Evolutionary conservation across 768 basidiomycete genomes (phyloP), one percentile per base, ranked within the genome.

Genomic region (Macrolepiota dolichaula): DNA sequence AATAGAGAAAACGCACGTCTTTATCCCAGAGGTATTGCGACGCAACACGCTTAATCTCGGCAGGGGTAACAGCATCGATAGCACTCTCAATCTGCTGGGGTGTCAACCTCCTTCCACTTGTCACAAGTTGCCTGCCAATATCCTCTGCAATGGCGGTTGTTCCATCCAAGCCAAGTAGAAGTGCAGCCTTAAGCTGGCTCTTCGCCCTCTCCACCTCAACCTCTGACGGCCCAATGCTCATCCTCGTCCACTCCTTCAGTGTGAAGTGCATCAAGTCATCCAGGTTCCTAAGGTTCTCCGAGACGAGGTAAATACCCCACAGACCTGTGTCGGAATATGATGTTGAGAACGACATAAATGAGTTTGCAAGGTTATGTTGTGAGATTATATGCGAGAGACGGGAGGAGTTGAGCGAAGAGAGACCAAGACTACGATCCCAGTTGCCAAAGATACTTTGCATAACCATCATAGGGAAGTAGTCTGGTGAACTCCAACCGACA

Each of bases 381-480:
- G 94, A 92, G 69, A 98, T 83, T 74, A 94, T 90, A 74, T 96
- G 91, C 25, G 91, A 92, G 57, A 99, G 88, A 55, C 90, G 87
- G 55, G 94, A 97, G 62, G 92, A 94, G 64, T 96, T 86, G 57
- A 97, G 81, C 24, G 93, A 83, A 2, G 93, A 89, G 51, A 94
- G 86, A 67, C 96, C 97, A 68, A 98, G 87, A 51, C 91, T 92
- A 67, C 97, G 87, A 73, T 99, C 96, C 97, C 97, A 99, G 85
- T 98, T 99, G 64, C 97, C 97, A 77, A 98, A 90, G 77, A 98
- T 93, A 69, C 86, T 88, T 75, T 96, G 93, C 89, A 97, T 92
- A 72, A 94, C 95, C 79, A 98, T 87, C 96, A 99, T 96, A 63
- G 96, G 94, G 87, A 93, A 98, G 82, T 98, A 98, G 77, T 99